These are phyloP conservation scores for Chaetomium cochliodes DNA, from an alignment of 495 filamentous ascomycete species.

Conservation along the genomic window DNA sequence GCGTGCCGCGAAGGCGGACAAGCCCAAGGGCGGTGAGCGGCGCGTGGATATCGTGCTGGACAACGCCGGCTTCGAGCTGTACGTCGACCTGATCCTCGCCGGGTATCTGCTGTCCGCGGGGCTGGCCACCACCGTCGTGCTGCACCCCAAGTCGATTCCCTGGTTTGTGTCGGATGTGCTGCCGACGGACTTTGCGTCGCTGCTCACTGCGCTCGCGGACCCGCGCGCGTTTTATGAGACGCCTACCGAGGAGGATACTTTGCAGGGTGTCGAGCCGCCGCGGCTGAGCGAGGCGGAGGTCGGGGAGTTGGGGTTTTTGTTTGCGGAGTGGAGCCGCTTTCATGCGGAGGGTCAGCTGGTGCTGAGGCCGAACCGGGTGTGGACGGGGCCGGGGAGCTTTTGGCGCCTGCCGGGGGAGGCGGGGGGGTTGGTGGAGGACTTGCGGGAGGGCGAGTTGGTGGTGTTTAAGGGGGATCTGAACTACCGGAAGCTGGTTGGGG, in stretches of 20 bases:
- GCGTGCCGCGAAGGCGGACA: slow-evolving; percentile 60
- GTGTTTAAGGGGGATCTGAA: slow-evolving; percentile 97
- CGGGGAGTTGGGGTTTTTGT: slow-evolving; percentile 69
- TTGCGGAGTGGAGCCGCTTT: slow-evolving; percentile 72
- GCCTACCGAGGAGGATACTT: slow-evolving; percentile 62
- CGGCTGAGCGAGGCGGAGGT: slow-evolving; percentile 66
- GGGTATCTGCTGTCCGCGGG: slow-evolving; percentile 81
- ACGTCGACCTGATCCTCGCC: slow-evolving; percentile 86
- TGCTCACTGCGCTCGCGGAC: slow-evolving; percentile 72
- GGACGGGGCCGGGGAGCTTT: slow-evolving; percentile 80
- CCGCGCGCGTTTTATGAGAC: slow-evolving; percentile 74
- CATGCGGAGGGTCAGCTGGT: slow-evolving; percentile 79
- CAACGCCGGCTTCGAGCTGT: slow-evolving; percentile 95
- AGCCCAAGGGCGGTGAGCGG: slow-evolving; percentile 38
- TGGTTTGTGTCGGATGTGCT: slow-evolving; percentile 98
- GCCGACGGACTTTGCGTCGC: slow-evolving; percentile 74
- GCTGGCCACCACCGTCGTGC: slow-evolving; percentile 80
- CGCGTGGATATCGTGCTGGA: slow-evolving; percentile 91
- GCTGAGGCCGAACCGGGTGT: slow-evolving; percentile 79
- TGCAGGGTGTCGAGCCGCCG: slow-evolving; percentile 53
- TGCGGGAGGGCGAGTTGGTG: slow-evolving; percentile 84
- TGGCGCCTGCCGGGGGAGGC: slow-evolving; percentile 76
- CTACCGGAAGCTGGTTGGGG: slow-evolving; percentile 84
- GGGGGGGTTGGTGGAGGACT: slow-evolving; percentile 67
- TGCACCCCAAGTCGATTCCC: slow-evolving; percentile 89